Conservation (phyloP, 352 stramenopile genomes). For the Hyphochytrium catenoides region DNA sequence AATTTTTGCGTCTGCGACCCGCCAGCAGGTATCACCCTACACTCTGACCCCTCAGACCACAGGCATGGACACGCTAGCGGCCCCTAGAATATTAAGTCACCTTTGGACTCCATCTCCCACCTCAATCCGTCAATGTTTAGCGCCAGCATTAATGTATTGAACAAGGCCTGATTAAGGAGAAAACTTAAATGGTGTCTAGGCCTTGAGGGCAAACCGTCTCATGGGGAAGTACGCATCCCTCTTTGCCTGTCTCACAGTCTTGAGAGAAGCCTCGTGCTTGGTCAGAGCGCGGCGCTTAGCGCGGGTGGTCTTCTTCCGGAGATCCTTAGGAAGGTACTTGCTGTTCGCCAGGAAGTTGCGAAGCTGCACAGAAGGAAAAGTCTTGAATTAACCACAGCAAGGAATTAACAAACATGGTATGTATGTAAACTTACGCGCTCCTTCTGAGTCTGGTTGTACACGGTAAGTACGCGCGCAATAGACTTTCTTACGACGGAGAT, state of each 20-base stretch:
- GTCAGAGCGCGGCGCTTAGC: slow-evolving; percentile 89
- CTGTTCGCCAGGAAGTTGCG: slow-evolving; percentile 72
- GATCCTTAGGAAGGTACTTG: slow-evolving; percentile 94
- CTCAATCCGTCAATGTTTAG: too few species aligned
- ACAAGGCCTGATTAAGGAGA: too few species aligned
- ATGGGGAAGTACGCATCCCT: slow-evolving; percentile 90
- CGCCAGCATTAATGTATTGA: too few species aligned
- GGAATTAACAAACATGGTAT: too few species aligned
- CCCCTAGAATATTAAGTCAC: too few species aligned
- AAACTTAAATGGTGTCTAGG: slow-evolving; percentile 53
- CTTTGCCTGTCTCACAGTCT: slow-evolving; percentile 80
- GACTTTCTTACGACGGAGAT: slow-evolving; percentile 97
- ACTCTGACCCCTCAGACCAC: too few species aligned
- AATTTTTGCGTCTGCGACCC: too few species aligned
- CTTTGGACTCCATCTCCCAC: too few species aligned
- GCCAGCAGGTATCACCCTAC: too few species aligned
- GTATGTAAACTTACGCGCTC: slow-evolving; percentile 45
- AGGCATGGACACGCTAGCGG: too few species aligned
- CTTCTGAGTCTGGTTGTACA: slow-evolving; percentile 99
- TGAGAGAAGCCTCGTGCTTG: slow-evolving; percentile 74
- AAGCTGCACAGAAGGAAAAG: slow-evolving; percentile 17
- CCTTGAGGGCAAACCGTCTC: slow-evolving; percentile 91
- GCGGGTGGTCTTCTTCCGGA: slow-evolving; percentile 96
- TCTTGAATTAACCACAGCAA: neutral
- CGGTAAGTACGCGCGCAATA: slow-evolving; percentile 96